Percentiles rank a stretch among this genome's conserved stretches.
Evolutionary conservation across 2,329 filamentous ascomycete genomes (phyloP).

Genomic region (Aureobasidium musti): DNA sequence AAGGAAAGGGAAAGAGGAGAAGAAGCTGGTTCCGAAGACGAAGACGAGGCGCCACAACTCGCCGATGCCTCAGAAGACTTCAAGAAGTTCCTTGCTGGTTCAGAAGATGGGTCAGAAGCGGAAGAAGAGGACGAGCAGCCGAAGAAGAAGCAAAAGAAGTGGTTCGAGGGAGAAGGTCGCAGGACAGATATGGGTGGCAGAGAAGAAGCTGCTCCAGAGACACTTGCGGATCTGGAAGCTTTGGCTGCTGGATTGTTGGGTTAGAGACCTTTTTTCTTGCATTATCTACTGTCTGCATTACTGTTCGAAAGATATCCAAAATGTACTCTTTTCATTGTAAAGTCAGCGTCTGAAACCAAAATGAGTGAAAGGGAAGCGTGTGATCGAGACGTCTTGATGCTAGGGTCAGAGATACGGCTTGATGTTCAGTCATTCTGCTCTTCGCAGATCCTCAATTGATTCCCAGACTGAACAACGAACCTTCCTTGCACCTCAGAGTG

Average conservation of each 20-base stretch:
- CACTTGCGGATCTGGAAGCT: constrained; percentile 75
- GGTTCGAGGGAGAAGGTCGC: constrained; percentile 66
- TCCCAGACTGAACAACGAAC: too few relatives aligned
- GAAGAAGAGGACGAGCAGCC: constrained; percentile 51
- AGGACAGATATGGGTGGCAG: constrained; percentile 49
- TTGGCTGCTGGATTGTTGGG: constrained; percentile 69
- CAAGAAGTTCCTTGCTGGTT: constrained; percentile 31
- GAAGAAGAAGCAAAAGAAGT: constrained; percentile 71
- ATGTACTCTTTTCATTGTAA: background rate
- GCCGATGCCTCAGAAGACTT: constrained; percentile 29
- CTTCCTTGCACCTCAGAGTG: background rate
- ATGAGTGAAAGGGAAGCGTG: background rate
- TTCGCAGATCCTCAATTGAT: background rate
- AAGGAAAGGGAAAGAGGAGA: constrained; percentile 62
- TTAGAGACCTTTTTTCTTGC: background rate
- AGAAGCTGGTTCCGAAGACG: constrained; percentile 35
- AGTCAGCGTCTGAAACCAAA: background rate
- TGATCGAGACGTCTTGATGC: background rate
- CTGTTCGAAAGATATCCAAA: constrained; percentile 2
- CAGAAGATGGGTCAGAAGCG: constrained; percentile 45
- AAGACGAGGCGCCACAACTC: constrained; percentile 32
- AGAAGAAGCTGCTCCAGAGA: constrained; percentile 71
- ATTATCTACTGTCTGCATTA: background rate
- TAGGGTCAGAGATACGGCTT: background rate
- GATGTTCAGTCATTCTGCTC: background rate